Base-by-base conservation (phyloP, 2,329 filamentous ascomycete species). In the Pleoardoris graminearum region DNA sequence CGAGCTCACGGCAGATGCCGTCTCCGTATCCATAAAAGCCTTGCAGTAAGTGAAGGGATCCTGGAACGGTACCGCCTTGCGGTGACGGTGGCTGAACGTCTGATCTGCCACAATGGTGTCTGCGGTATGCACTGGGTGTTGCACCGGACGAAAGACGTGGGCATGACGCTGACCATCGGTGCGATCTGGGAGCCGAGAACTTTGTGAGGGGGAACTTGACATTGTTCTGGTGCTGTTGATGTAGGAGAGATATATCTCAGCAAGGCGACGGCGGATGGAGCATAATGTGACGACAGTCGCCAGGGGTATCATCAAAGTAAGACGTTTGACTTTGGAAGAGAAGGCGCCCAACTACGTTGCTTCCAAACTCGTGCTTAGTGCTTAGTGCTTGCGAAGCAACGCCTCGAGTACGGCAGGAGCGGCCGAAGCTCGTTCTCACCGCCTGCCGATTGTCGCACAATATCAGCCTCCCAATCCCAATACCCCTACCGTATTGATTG, bases 11-110 rank as follows among this genome's bases (percentile, higher is more conserved):
- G 33, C 41, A 25, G 51, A 42, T 11, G 55, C 38, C 12, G 48
- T 32, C 8, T 33, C 47, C 47, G 54, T 59, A 36, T 52, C 48
- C 21, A 56, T 17, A 19, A 64, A 58, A 21, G 58, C 53, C 42
- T 53, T 61, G 61, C 60, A 60, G 54, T 61, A 60, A 55, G 59
- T 44, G 44, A 61, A 62, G 21, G 60, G 53, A 55, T 66, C 59
- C 22, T 54, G 57, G 23, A 37, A 42, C 32, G 39, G 43, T 45
- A 53, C 50, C 44, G 50, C 51, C 29, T 21, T 46, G 21, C 35
- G 48, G 16, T 49, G 50, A 53, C 21, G 35, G 27, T 50, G 50
- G 48, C 35, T 50, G 30, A 27, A 45, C 30, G 46, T 43, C 23
- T 52, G 42, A 48, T 55, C 45, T 35, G 53, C 38, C 22, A 45